Evolutionary conservation across 495 filamentous ascomycete genomes (phyloP), one percentile per base, ranked within the genome.

Genomic region (Terfezia boudieri): DNA sequence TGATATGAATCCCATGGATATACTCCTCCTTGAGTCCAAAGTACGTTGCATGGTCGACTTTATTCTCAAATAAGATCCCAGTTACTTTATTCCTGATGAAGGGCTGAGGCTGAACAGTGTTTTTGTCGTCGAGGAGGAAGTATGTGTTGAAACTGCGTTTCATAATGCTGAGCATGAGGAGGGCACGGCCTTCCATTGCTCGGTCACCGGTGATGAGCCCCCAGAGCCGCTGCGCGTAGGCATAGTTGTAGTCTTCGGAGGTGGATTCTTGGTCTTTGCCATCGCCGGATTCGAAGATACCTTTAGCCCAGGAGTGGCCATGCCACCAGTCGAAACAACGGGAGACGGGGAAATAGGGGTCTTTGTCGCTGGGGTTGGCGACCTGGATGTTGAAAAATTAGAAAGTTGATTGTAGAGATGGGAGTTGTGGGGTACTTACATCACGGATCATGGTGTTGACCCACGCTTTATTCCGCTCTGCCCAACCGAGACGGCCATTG

Each of bases 41-140:
- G 69, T 87, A 96, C 1, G 89, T 96, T 8, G 82, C 82, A 67
- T 94, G 89, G 66, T 96, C 84, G 53, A 92, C 74, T 68, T 94
- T 95, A 67, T 94, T 96, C 68, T 96, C 89, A 65, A 94, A 96
- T 6, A 95, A 67, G 61, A 96, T 93, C 8, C 89, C 89, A 8
- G 85, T 80, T 11, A 84, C 85, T 64, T 81, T 86, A 68, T 95
- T 95, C 8, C 69, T 74, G 35, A 83, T 76, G 56, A 92, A 92
- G 20, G 81, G 71, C 1, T 71, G 36, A 0, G 89, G 89, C 55
- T 94, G 81, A 57, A 88, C 49, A 2, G 66, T 69, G 67, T 94
- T 93, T 60, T 72, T 64, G 43, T 64, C 70, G 14, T 73, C 68
- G 69, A 89, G 76, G 4, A 94, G 73, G 71, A 90, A 94, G 68